Conservation (phyloP, 2,329 filamentous ascomycete genomes). For the Calonectria leucothoes region DNA sequence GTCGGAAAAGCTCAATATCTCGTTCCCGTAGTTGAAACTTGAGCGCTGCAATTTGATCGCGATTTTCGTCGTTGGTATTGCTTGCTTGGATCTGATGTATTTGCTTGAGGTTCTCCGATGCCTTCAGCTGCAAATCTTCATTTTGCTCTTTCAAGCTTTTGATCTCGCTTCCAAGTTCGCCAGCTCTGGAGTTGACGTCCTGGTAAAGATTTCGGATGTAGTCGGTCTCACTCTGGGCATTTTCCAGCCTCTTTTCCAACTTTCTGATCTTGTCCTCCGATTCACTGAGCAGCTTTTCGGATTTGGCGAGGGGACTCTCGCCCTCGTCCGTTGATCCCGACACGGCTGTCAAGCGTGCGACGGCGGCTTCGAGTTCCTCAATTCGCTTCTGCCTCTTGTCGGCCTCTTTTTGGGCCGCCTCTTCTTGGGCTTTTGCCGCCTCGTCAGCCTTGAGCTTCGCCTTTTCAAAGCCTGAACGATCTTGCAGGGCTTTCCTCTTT, state of each 20-base stretch:
- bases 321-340: slow-evolving; percentile 35
- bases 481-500: slow-evolving; percentile 62
- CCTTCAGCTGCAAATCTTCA: slow-evolving; percentile 54
- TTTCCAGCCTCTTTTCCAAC: slow-evolving; percentile 54
- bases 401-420: slow-evolving; percentile 46
- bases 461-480: slow-evolving; percentile 60
- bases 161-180: slow-evolving; percentile 59
- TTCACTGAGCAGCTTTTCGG: slow-evolving; percentile 51
- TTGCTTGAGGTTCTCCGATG: slow-evolving; percentile 57
- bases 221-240: slow-evolving; percentile 61
- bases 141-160: slow-evolving; percentile 55
- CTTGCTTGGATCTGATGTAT: slow-evolving; percentile 60
- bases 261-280: slow-evolving; percentile 51
- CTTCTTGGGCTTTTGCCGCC: slow-evolving; percentile 42
- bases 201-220: slow-evolving; percentile 72
- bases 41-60: slow-evolving; percentile 55
- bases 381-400: slow-evolving; percentile 53
- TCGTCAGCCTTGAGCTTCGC: slow-evolving; percentile 56
- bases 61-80: slow-evolving; percentile 48
- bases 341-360: slow-evolving; percentile 43
- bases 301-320: slow-evolving; percentile 41
- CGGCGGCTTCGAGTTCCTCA: slow-evolving; percentile 49
- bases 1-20: slow-evolving; percentile 61
- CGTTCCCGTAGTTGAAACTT: slow-evolving; percentile 58
- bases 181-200: slow-evolving; percentile 61